phyloP scores from a whole-genome alignment of 2,329 filamentous ascomycete genomes.

The Talaromyces verruculosus region DNA sequence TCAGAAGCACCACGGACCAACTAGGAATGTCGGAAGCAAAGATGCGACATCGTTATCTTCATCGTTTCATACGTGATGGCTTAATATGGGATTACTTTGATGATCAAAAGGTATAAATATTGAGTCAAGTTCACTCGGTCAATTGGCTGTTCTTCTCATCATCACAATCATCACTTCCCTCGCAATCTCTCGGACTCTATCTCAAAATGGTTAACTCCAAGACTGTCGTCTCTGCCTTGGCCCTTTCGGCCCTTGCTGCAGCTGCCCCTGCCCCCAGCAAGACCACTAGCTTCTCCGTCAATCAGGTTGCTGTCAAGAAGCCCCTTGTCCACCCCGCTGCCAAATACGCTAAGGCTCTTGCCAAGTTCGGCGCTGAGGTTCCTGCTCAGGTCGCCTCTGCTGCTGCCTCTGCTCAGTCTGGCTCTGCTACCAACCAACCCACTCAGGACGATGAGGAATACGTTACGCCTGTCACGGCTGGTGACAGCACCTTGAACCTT shows the following conservation, averaged over 20 bases:
- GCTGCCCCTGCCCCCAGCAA: slow-evolving; percentile 16
- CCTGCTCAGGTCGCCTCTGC: slow-evolving; percentile 16
- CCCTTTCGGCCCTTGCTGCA: slow-evolving; percentile 18
- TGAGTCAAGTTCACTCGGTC: neutral
- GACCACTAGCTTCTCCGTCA: slow-evolving; percentile 19
- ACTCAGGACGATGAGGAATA: slow-evolving; percentile 58
- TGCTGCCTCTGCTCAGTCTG: slow-evolving; percentile 13
- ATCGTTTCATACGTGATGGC: neutral
- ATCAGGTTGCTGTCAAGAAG: slow-evolving; percentile 20
- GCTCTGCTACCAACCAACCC: slow-evolving; percentile 41
- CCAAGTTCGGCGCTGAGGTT: slow-evolving; percentile 14
- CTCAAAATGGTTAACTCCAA: slow-evolving; percentile 22
- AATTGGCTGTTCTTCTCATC: neutral
- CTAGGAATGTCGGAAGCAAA: neutral
- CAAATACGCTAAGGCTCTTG: slow-evolving; percentile 19
- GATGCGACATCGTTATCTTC: slow-evolving; percentile 20
- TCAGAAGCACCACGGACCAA: neutral
- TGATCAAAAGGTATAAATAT: slow-evolving; percentile 11
- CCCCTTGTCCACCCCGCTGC: slow-evolving; percentile 9
- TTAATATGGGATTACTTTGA: neutral
- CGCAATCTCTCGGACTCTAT: neutral
- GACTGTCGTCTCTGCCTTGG: slow-evolving; percentile 22
- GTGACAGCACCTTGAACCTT: slow-evolving; percentile 62
- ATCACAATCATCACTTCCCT: neutral
- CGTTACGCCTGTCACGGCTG: slow-evolving; percentile 62